Evolutionary conservation across 1,139 yeast species (phyloP).

Genomic region (Saccharomyces hybrid): DNA sequence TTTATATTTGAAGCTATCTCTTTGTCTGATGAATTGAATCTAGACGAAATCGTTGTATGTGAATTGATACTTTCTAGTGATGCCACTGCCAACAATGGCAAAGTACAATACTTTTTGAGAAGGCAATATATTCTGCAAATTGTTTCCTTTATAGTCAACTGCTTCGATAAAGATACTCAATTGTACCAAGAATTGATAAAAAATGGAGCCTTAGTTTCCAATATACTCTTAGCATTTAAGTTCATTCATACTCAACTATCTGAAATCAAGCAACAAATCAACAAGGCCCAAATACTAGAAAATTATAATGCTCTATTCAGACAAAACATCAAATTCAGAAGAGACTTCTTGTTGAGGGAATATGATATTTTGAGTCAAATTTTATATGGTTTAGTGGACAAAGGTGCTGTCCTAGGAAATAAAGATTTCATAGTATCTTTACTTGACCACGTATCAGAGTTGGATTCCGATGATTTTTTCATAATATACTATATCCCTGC

Average conservation of each 20-base stretch:
- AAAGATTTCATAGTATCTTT: conserved; percentile 37
- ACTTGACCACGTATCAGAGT: conserved; percentile 36
- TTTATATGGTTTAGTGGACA: conserved; percentile 43
- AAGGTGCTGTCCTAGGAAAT: conserved; percentile 34
- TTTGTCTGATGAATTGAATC: conserved; percentile 55
- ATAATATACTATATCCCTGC: conserved; percentile 61
- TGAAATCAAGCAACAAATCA: conserved; percentile 54
- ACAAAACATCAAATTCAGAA: conserved; percentile 49
- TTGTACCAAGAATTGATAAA: conserved; percentile 18
- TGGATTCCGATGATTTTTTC: conserved; percentile 55
- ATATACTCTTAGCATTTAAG: conserved; percentile 47
- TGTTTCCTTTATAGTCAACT: conserved; percentile 48
- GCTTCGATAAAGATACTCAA: conserved; percentile 21
- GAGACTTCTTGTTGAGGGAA: conserved; percentile 53
- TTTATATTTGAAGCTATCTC: conserved; percentile 44
- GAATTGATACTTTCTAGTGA: conserved; percentile 42
- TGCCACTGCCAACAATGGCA: conserved; percentile 55
- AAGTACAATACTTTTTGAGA: conserved; percentile 62
- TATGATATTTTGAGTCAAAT: conserved; percentile 71
- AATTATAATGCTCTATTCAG: conserved; percentile 44
- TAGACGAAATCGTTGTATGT: conserved; percentile 65
- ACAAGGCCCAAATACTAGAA: conserved; percentile 56
- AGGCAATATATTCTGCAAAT: conserved; percentile 66
- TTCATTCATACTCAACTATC: conserved; percentile 49
- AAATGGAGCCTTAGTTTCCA: conserved; percentile 31